Evolutionary conservation across 2,329 filamentous ascomycete genomes (phyloP).

Genomic region (Pezicula rhizophila): DNA sequence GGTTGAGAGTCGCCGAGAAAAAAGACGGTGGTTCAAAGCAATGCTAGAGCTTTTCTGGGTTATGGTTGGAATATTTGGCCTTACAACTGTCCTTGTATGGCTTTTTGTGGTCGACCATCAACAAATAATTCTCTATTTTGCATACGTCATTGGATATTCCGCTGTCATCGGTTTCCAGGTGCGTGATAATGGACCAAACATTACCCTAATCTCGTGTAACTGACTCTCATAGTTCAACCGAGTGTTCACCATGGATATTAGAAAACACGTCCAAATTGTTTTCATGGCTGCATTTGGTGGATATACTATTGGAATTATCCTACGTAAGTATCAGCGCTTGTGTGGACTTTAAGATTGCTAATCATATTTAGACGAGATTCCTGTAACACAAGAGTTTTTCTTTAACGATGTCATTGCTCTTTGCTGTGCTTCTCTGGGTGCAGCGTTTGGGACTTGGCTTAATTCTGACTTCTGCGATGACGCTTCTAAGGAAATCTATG

Average conservation of each 20-base stretch:
- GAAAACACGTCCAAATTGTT: conserved; percentile 28
- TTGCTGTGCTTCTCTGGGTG: conserved; percentile 26
- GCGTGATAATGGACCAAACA: not conserved
- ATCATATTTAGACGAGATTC: conserved; percentile 16
- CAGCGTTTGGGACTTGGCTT: conserved; percentile 26
- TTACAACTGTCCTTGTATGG: conserved; percentile 29
- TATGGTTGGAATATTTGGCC: conserved; percentile 28
- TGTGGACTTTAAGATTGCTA: not conserved
- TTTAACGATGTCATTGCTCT: conserved; percentile 30
- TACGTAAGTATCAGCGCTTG: conserved; percentile 6
- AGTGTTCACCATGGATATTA: conserved; percentile 32
- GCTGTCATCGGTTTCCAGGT: conserved; percentile 31
- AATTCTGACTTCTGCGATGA: conserved; percentile 16
- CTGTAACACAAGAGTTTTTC: conserved; percentile 19
- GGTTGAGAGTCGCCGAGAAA: conserved; percentile 10
- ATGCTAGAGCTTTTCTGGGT: conserved; percentile 24
- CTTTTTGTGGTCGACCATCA: conserved; percentile 25
- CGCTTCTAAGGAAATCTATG: not conserved
- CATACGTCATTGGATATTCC: conserved; percentile 31
- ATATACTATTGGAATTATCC: conserved; percentile 27
- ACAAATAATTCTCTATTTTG: conserved; percentile 30
- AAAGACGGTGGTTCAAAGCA: conserved; percentile 20
- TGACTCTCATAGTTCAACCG: conserved; percentile 29
- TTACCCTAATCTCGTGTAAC: not conserved
- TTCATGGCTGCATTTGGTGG: conserved; percentile 27